These are phyloP conservation scores for Aspergillus sp. DNA, from an alignment of 2,329 filamentous ascomycete genomes.

Conservation along the genomic window DNA sequence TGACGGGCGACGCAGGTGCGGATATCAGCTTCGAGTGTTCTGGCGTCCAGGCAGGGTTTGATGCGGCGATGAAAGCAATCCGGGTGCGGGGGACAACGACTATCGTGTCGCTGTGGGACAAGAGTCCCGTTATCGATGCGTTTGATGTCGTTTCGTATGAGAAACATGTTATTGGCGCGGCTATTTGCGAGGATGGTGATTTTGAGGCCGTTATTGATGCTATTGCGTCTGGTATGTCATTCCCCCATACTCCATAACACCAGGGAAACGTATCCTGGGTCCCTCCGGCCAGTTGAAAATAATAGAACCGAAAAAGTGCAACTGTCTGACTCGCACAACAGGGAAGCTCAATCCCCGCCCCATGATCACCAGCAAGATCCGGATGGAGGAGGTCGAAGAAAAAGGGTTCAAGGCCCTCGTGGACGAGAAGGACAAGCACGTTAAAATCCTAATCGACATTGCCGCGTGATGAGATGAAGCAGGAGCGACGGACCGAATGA, in stretches of 20 bases:
- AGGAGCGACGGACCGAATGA: no score
- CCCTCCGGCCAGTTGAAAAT: neutral
- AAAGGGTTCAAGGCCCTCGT: conserved; percentile 59
- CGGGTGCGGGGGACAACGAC: conserved; percentile 57
- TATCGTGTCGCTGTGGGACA: conserved; percentile 65
- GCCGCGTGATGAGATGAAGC: conserved; percentile 12
- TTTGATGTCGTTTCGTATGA: conserved; percentile 56
- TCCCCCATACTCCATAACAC: neutral
- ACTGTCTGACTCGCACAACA: conserved; percentile 17
- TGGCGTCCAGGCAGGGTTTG: conserved; percentile 54
- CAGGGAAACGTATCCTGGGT: no score
- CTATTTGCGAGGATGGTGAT: conserved; percentile 54
- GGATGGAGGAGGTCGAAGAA: conserved; percentile 57
- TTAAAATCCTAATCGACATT: conserved; percentile 59
- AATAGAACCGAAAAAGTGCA: no score
- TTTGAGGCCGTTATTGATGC: conserved; percentile 60
- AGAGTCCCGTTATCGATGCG: conserved; percentile 53
- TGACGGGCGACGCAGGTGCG: conserved; percentile 51
- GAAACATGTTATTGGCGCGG: conserved; percentile 50
- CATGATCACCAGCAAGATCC: conserved; percentile 64
- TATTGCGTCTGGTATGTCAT: conserved; percentile 31
- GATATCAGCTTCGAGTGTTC: conserved; percentile 64
- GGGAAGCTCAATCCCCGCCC: conserved; percentile 53
- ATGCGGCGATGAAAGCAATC: conserved; percentile 50
- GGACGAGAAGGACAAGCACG: conserved; percentile 61